Conservation (phyloP, 345 rosid species). For the Bruguiera gymnorhiza region DNA sequence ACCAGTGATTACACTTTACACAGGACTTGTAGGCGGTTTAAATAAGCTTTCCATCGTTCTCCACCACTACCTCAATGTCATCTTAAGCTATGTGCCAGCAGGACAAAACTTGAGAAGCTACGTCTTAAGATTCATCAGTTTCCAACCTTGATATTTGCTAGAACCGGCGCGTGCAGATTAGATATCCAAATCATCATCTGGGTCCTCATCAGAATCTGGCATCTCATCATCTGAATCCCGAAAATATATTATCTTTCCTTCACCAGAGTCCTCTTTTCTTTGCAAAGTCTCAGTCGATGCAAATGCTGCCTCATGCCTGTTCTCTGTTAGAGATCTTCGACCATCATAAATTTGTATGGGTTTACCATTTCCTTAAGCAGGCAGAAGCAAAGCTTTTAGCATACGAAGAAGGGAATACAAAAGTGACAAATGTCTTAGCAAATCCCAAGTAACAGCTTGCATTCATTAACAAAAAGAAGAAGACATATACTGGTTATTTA, state of each 20-base stretch:
- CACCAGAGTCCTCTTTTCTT: slow-evolving; percentile 35
- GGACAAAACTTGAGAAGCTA: neutral
- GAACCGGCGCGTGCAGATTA: slow-evolving; percentile 11
- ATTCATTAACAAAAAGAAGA: neutral
- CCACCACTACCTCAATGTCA: too few relatives aligned
- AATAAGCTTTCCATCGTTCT: too few relatives aligned
- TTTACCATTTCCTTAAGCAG: slow-evolving; percentile 58
- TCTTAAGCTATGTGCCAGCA: neutral
- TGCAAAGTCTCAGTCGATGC: slow-evolving; percentile 27
- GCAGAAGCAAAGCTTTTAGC: slow-evolving; percentile 8
- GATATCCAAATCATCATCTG: slow-evolving; percentile 94
- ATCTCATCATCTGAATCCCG: slow-evolving; percentile 94
- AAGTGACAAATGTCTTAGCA: neutral
- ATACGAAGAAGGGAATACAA: slow-evolving; percentile 1
- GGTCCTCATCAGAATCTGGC: slow-evolving; percentile 96
- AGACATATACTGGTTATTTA: neutral
- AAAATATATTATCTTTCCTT: slow-evolving; percentile 76
- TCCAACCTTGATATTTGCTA: neutral
- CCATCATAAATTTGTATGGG: slow-evolving; percentile 82
- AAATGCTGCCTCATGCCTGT: slow-evolving; percentile 31
- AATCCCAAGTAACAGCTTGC: neutral
- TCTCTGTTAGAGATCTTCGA: slow-evolving; percentile 48
- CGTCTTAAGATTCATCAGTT: slow-evolving; percentile 2
- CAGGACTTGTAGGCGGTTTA: too few relatives aligned
- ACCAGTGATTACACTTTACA: too few relatives aligned